A percentile compares a stretch with the other conserved stretches of the same genome.
Evolutionary conservation across 106 monocot genomes (phyloP).

Genomic region (Dendrobium huoshanense): DNA sequence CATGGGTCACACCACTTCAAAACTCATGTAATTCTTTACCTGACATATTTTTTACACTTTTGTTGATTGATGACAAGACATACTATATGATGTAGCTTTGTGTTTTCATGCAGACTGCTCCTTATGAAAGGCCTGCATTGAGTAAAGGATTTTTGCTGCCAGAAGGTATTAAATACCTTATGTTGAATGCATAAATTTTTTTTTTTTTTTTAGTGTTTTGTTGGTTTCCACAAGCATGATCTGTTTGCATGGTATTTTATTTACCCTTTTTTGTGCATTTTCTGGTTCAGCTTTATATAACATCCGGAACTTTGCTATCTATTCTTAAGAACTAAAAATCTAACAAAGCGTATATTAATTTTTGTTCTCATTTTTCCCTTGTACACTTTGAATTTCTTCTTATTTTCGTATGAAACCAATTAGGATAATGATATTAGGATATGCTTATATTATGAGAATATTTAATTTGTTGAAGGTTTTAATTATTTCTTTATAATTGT

Average conservation of each 20-base stretch:
- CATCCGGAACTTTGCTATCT: neutral
- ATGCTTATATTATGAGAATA: neutral
- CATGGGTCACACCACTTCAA: neutral
- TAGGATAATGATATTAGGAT: neutral
- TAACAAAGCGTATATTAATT: neutral
- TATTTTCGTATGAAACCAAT: neutral
- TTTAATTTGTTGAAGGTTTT: neutral
- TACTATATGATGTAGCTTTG: neutral
- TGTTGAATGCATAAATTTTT: neutral
- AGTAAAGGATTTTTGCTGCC: constrained; percentile 79
- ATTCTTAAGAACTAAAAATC: neutral
- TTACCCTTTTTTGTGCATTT: neutral
- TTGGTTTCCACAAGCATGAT: neutral
- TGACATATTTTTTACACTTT: neutral
- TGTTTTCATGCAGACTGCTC: constrained; percentile 39
- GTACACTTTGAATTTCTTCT: neutral
- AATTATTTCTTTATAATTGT: neutral
- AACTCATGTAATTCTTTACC: neutral
- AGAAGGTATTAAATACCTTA: constrained; percentile 42
- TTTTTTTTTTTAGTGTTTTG: constrained; percentile 3
- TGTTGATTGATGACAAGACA: neutral
- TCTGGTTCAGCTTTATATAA: neutral
- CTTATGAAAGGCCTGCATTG: constrained; percentile 76
- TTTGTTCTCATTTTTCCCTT: neutral
- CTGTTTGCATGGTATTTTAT: neutral